These are phyloP conservation scores for Wickerhamiella dianesei DNA, from an alignment of 805 yeast genomes.

Conservation along the genomic window DNA sequence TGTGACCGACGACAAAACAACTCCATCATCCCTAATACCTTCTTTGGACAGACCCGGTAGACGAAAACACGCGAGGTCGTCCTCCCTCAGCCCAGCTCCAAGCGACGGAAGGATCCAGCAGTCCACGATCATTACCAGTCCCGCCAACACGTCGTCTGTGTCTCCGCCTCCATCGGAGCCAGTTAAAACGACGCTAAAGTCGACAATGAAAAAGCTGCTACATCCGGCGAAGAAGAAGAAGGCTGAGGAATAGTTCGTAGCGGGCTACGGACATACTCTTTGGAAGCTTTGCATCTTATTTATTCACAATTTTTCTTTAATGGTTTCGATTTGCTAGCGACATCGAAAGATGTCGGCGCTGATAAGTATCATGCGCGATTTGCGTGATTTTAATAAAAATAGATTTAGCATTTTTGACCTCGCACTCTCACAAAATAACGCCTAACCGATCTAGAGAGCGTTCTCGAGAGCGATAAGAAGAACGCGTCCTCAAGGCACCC, in stretches of 20 bases:
- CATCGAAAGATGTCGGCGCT: no score
- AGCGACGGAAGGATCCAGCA: neutral
- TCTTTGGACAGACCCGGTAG: neutral
- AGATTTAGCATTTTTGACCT: no score
- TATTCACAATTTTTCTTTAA: neutral
- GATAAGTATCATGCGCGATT: no score
- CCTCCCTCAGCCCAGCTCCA: neutral
- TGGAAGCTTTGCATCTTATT: no score
- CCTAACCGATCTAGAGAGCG: no score
- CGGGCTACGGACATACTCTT: neutral
- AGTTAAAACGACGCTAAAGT: neutral
- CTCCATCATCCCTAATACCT: neutral
- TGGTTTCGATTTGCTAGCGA: neutral
- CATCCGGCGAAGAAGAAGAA: constrained; percentile 13
- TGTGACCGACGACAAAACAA: neutral
- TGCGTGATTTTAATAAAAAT: neutral
- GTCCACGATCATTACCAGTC: neutral
- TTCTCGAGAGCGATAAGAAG: no score
- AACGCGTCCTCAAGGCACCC: no score
- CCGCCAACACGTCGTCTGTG: neutral
- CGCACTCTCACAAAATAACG: no score
- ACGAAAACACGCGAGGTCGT: neutral
- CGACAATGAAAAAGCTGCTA: constrained; percentile 7
- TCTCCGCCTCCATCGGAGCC: neutral
- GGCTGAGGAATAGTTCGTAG: neutral